These are phyloP conservation scores for Mucor plumbeus DNA, from an alignment of 371 early-diverging fungal genomes.

Conservation along the genomic window DNA sequence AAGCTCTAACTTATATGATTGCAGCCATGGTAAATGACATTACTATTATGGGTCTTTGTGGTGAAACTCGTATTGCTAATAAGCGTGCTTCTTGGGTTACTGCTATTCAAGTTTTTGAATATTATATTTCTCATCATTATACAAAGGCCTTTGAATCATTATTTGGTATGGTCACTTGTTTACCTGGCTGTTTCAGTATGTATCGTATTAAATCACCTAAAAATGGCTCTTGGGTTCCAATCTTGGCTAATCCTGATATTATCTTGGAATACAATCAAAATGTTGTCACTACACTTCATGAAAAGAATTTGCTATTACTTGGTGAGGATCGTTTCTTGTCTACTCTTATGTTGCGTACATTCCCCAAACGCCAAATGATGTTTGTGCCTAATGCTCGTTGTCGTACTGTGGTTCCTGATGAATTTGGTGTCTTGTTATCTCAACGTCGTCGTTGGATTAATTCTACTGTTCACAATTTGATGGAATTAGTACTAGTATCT, in stretches of 20 bases:
- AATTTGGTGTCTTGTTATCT: constrained; percentile 77
- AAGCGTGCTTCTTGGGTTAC: constrained; percentile 75
- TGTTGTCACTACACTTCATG: constrained; percentile 92
- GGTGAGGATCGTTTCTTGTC: constrained; percentile 98
- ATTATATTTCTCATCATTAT: constrained; percentile 95
- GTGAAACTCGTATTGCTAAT: constrained; percentile 88
- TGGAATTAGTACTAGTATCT: constrained; percentile 88
- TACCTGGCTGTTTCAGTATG: constrained; percentile 97
- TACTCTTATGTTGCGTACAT: constrained; percentile 92
- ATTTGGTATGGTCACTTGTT: constrained; percentile 97
- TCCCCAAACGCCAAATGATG: constrained; percentile 90
- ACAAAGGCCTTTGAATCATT: constrained; percentile 94
- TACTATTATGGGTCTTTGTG: constrained; percentile 85
- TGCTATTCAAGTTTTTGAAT: constrained; percentile 86
- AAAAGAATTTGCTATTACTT: constrained; percentile 92
- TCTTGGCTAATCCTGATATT: constrained; percentile 90
- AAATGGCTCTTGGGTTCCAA: constrained; percentile 81
- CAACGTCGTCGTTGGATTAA: constrained; percentile 95
- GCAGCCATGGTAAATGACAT: constrained; percentile 85
- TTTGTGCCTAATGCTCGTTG: constrained; percentile 93
- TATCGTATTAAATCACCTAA: constrained; percentile 84
- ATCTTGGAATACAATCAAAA: constrained; percentile 90
- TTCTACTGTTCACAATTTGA: constrained; percentile 88
- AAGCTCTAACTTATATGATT: constrained; percentile 81
- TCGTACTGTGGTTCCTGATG: constrained; percentile 83